Base-by-base conservation (phyloP, 805 yeast species). In the Saccharomyces cerevisiae region DNA sequence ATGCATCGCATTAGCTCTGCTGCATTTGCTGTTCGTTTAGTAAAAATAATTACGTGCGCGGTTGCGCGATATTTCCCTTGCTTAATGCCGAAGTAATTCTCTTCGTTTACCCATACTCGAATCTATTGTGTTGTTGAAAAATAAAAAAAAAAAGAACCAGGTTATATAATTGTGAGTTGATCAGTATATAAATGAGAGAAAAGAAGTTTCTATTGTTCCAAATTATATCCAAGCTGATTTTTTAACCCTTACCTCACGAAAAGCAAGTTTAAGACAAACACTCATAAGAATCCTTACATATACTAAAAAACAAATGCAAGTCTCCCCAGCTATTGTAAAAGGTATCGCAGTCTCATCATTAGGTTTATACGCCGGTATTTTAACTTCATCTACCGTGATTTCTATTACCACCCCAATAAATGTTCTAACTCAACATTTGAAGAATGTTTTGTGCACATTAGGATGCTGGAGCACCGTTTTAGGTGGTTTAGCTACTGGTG, bases 311-410 rank as follows among this genome's bases (percentile, higher is more conserved):
- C 22, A 22, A 41, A 78, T 78, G 82, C 79, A 79, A 46, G 74
- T 73, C 57, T 79, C 82, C 67, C 64, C 78, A 27, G 76, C 79
- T 13, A 73, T 77, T 26, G 79, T 83, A 56, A 86, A 86, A 65
- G 69, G 84, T 50, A 72, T 84, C 47, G 92, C 91, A 30, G 79
- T 81, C 41, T 76, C 86, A 6, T 80, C 90, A 6, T 70, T 86
- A 48, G 94, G 94, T 21, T 66, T 85, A 57, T 76, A 83, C 61
- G 75, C 87, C 6, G 79, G 83, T 22, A 70, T 79, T 4, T 55
- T 62, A 28, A 54, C 64, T 17, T 64, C 77, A 51, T 67, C 78
- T 2, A 57, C 73, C 17, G 66, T 59, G 51, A 69, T 61, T 49
- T 66, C 56, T 64, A 70, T 57, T 71, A 75, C 24, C 52, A 58